A percentile compares a stretch with the other conserved stretches of the same genome.
phyloP scores from a whole-genome alignment of 306 rosid genomes.

The Trichosanthes truncata region DNA sequence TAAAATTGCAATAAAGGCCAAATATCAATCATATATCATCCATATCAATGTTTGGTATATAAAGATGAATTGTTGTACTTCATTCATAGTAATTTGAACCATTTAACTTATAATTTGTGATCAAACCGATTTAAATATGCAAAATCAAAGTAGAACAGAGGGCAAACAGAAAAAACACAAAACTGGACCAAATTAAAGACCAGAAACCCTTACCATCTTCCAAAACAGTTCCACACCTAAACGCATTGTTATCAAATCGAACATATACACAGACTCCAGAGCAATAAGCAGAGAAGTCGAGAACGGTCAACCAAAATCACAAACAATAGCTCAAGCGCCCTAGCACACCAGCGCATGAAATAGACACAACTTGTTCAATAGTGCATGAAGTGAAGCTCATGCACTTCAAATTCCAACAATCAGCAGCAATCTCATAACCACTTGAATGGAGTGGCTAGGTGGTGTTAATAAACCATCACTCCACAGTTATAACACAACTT shows the following conservation, averaged over 20 bases:
- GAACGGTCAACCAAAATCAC: neutral
- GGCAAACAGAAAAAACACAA: neutral
- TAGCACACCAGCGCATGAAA: neutral
- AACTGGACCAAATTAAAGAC: neutral
- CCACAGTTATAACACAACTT: no score
- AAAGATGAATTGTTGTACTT: neutral
- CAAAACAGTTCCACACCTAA: neutral
- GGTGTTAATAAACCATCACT: no score
- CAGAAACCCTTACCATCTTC: neutral
- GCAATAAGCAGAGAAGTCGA: neutral
- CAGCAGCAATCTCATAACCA: no score
- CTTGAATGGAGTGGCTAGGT: no score
- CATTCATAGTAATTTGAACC: neutral
- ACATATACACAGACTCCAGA: neutral
- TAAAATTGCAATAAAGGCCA: neutral
- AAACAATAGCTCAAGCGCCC: neutral
- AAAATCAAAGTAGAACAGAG: neutral
- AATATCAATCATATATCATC: neutral
- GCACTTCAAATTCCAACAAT: neutral
- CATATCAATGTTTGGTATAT: neutral
- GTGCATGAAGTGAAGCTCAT: neutral
- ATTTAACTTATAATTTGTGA: neutral
- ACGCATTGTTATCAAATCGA: neutral
- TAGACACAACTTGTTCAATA: neutral
- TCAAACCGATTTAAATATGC: neutral